Evolutionary conservation across 306 rosid genomes (phyloP).

Genomic region (Vicia faba): DNA sequence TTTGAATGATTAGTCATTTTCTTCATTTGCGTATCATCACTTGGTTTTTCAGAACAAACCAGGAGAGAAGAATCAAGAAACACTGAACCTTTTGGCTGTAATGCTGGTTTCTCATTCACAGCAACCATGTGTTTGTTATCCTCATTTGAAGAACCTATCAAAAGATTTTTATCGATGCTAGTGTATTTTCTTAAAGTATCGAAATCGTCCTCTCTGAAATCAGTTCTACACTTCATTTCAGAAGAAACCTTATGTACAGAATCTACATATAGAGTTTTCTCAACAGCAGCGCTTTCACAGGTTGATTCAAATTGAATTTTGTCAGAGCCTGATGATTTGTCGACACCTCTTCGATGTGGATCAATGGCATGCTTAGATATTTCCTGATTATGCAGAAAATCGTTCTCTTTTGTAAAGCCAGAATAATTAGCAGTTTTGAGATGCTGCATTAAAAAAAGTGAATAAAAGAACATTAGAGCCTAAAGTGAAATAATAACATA

Average conservation of each 20-base stretch:
- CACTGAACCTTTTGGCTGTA: conserved; percentile 41
- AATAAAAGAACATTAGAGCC: conserved; percentile 25
- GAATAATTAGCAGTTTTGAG: conserved; percentile 41
- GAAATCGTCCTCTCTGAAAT: conserved; percentile 41
- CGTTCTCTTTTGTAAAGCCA: conserved; percentile 41
- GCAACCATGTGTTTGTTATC: conserved; percentile 41
- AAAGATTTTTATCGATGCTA: conserved; percentile 36
- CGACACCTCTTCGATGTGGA: conserved; percentile 48
- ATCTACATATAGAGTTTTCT: conserved; percentile 85
- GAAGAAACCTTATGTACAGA: conserved; percentile 55
- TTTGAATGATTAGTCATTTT: conserved; percentile 38
- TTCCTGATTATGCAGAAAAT: conserved; percentile 41
- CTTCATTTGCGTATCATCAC: conserved; percentile 35
- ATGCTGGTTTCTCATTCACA: conserved; percentile 42
- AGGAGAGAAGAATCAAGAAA: conserved; percentile 45
- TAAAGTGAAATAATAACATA: conserved; percentile 26
- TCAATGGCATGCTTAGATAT: conserved; percentile 42
- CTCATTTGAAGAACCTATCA: conserved; percentile 46
- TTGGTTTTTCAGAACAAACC: conserved; percentile 38
- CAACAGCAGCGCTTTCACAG: conserved; percentile 57
- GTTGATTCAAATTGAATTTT: conserved; percentile 39
- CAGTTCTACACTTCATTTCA: conserved; percentile 40
- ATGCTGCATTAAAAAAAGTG: conserved; percentile 47
- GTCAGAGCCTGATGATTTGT: conserved; percentile 41
- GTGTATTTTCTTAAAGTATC: conserved; percentile 40